Evolutionary conservation across 768 basidiomycete species (phyloP).

Genomic region (Tricholoma furcatifolium): DNA sequence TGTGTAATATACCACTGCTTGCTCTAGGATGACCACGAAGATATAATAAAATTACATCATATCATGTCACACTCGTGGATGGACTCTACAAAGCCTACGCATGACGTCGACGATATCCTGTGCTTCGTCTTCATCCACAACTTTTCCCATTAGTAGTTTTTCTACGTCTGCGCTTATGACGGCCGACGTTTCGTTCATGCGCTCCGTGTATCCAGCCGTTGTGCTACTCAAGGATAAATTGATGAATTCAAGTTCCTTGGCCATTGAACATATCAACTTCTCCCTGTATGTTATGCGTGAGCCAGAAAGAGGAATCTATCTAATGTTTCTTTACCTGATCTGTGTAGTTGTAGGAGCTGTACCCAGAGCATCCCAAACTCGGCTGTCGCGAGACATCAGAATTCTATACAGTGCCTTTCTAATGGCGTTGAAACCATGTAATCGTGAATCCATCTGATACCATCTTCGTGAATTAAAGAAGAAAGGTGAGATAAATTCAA

Average conservation of each 20-base stretch:
- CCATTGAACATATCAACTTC: conserved; percentile 37
- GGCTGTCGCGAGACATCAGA: conserved; percentile 27
- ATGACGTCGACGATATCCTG: conserved; percentile 35
- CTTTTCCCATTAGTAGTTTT: conserved; percentile 14
- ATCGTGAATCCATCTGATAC: conserved; percentile 33
- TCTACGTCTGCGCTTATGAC: conserved; percentile 34
- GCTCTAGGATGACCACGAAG: no score
- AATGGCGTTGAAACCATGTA: conserved; percentile 35
- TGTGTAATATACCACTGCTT: not conserved
- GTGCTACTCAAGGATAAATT: conserved; percentile 51
- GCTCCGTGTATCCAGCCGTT: conserved; percentile 44
- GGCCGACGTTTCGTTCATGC: conserved; percentile 28
- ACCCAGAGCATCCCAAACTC: conserved; percentile 23
- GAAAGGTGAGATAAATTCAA: conserved; percentile 5
- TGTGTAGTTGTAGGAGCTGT: not conserved
- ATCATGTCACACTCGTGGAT: not conserved
- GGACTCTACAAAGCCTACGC: conserved; percentile 20
- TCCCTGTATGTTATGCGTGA: conserved; percentile 29
- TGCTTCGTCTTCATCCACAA: conserved; percentile 37
- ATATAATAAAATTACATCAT: not conserved
- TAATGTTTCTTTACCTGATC: conserved; percentile 12
- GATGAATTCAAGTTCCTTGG: conserved; percentile 47
- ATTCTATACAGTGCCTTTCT: conserved; percentile 36
- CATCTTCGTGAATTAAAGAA: not conserved
- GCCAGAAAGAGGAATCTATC: not conserved